Evolutionary conservation across 805 yeast species (phyloP).

Genomic region (Candida arabinofermentans): DNA sequence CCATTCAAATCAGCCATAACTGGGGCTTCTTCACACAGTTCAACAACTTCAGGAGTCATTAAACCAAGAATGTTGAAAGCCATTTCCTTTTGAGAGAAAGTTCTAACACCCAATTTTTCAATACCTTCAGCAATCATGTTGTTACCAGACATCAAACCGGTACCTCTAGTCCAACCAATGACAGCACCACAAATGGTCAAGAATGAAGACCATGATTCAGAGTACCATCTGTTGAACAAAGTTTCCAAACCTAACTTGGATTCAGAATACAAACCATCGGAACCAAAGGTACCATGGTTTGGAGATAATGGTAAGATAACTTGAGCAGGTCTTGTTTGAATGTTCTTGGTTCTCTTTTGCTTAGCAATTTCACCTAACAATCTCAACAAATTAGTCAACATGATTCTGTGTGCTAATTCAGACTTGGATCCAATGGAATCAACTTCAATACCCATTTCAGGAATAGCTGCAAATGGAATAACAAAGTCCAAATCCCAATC

Average conservation of each 20-base stretch:
- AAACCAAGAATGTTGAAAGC: conserved; percentile 96
- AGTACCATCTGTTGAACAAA: conserved; percentile 96
- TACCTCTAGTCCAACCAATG: conserved; percentile 99
- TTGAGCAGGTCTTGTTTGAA: conserved; percentile 97
- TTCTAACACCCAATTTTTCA: conserved; percentile 92
- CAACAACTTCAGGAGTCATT: conserved; percentile 78
- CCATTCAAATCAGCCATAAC: conserved; percentile 98
- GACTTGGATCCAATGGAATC: conserved; percentile 91
- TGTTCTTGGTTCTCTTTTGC: conserved; percentile 69
- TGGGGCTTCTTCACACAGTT: conserved; percentile 88
- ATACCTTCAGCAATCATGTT: conserved; percentile 97
- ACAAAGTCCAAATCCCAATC: conserved; percentile 98
- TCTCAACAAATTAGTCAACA: conserved; percentile 94
- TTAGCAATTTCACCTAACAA: conserved; percentile 86
- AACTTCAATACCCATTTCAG: conserved; percentile 96
- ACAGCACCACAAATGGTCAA: conserved; percentile 97
- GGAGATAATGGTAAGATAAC: conserved; percentile 96
- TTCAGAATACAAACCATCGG: conserved; percentile 97
- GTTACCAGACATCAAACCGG: conserved; percentile 97
- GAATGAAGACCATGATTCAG: conserved; percentile 94
- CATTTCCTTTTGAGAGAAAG: conserved; percentile 98
- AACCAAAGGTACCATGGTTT: conserved; percentile 98
- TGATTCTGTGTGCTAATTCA: conserved; percentile 96
- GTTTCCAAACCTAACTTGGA: conserved; percentile 95
- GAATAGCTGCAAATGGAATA: conserved; percentile 98